These are phyloP conservation scores for Zygotorulaspora sp. DNA, from an alignment of 805 yeast species.

Conservation along the genomic window DNA sequence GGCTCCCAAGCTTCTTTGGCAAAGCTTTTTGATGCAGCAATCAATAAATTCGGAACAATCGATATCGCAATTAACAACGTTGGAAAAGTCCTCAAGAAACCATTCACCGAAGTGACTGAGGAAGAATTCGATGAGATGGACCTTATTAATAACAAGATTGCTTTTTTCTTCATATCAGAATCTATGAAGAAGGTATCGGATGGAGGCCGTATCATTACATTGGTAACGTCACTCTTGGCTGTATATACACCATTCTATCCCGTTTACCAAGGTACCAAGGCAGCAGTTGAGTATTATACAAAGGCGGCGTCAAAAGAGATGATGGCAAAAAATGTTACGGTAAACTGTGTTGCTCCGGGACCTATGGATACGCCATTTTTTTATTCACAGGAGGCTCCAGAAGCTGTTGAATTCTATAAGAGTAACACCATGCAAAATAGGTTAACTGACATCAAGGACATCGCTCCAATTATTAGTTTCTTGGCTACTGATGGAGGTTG, in stretches of 20 bases:
- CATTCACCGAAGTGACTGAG: constrained; percentile 47
- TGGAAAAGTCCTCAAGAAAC: constrained; percentile 63
- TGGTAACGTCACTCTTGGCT: constrained; percentile 62
- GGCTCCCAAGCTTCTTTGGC: constrained; percentile 40
- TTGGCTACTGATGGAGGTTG: constrained; percentile 62
- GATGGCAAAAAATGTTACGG: constrained; percentile 42
- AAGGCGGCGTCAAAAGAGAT: constrained; percentile 55
- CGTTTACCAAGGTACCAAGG: constrained; percentile 53
- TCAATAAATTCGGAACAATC: constrained; percentile 43
- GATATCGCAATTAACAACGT: constrained; percentile 66
- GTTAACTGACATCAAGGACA: constrained; percentile 55
- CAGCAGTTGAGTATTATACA: constrained; percentile 50
- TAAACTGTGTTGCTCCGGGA: constrained; percentile 58
- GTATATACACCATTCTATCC: constrained; percentile 56
- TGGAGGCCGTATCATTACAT: constrained; percentile 50
- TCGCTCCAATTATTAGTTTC: constrained; percentile 58
- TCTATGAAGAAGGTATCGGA: constrained; percentile 49
- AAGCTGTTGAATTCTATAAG: constrained; percentile 52
- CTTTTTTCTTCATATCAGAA: constrained; percentile 56
- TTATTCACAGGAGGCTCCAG: constrained; percentile 54
- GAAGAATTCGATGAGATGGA: constrained; percentile 54
- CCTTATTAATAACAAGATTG: constrained; percentile 51
- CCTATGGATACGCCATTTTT: constrained; percentile 66
- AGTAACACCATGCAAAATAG: constrained; percentile 45
- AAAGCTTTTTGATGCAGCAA: constrained; percentile 45